Percentiles rank a stretch among this genome's conserved stretches.
phyloP scores from a whole-genome alignment of 163 green algal species.

The Scenedesmus sp. region DNA sequence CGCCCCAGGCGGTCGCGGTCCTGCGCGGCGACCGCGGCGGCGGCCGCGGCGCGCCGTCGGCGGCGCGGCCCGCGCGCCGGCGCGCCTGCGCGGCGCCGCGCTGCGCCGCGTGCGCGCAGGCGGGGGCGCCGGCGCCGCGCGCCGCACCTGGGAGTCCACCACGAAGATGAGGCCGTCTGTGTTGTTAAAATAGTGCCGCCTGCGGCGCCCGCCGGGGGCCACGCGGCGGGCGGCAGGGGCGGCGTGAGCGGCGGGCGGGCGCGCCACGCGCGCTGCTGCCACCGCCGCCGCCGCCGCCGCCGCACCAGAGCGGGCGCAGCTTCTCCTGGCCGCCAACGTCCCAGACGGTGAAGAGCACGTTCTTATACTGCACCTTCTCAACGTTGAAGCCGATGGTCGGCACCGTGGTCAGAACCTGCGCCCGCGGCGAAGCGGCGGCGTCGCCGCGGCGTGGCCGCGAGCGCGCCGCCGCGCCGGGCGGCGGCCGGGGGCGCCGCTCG shows the following conservation, averaged over 20 bases:
- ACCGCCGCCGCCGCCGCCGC: not conserved
- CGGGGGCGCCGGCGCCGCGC: no score
- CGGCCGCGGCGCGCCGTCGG: no score
- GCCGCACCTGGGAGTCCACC: slow-evolving; percentile 77
- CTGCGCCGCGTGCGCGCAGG: no score
- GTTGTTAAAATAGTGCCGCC: slow-evolving; percentile 85
- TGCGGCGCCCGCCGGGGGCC: not conserved
- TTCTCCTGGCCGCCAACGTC: slow-evolving; percentile 98
- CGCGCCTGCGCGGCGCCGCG: no score
- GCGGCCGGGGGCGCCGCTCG: no score
- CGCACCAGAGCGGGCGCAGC: slow-evolving; percentile 93
- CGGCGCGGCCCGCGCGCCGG: no score
- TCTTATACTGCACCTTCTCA: slow-evolving; percentile 95
- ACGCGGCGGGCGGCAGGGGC: not conserved
- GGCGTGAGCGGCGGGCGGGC: no score
- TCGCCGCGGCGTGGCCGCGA: no score
- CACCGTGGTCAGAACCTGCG: slow-evolving; percentile 87
- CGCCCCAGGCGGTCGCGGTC: slow-evolving; percentile 54
- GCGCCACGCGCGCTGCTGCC: no score
- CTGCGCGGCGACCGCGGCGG: no score
- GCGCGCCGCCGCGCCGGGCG: no score
- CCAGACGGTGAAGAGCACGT: slow-evolving; percentile 99
- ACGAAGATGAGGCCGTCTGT: slow-evolving; percentile 85
- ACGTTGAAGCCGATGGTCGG: slow-evolving; percentile 99
- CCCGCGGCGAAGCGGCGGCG: no score